These are phyloP conservation scores for Musa troglodytarum DNA, from an alignment of 176 grass and related monocot genomes.

Conservation along the genomic window DNA sequence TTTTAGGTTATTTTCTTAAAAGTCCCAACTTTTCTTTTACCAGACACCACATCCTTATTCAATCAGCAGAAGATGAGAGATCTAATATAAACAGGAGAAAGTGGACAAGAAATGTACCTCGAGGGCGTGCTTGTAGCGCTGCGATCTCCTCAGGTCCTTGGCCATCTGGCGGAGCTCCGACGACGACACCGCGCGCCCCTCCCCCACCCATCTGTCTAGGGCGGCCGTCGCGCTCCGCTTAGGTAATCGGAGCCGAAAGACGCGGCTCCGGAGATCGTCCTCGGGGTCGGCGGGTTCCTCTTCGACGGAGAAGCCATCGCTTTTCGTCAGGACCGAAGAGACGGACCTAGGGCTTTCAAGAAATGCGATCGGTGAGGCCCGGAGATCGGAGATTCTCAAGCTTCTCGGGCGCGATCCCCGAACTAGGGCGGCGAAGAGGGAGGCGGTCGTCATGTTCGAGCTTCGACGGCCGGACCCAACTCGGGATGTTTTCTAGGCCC, in stretches of 20 bases:
- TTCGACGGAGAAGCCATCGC: slow-evolving; percentile 4
- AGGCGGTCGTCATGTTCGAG: background rate
- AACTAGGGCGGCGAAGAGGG: background rate
- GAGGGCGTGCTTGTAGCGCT: slow-evolving; percentile 77
- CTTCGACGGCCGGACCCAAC: too few species aligned
- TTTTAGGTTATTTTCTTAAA: background rate
- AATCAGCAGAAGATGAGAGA: background rate
- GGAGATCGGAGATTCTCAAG: background rate
- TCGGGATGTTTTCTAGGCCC: too few species aligned
- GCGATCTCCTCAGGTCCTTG: slow-evolving; percentile 45
- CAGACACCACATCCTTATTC: background rate
- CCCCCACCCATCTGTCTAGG: slow-evolving; percentile 50
- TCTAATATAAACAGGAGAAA: background rate
- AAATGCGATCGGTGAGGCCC: background rate
- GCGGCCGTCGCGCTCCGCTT: slow-evolving; percentile 66
- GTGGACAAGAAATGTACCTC: slow-evolving; percentile 37
- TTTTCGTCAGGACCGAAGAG: slow-evolving; percentile 14
- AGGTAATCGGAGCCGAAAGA: slow-evolving; percentile 58
- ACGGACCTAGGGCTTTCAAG: background rate
- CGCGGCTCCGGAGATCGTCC: slow-evolving; percentile 47
- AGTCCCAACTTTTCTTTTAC: background rate
- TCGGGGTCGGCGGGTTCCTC: background rate
- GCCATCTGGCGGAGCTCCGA: slow-evolving; percentile 49
- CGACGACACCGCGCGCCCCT: slow-evolving; percentile 39
- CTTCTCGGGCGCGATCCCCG: background rate